phyloP scores from a whole-genome alignment of 768 basidiomycete genomes.

The Termitomyces sp. region DNA sequence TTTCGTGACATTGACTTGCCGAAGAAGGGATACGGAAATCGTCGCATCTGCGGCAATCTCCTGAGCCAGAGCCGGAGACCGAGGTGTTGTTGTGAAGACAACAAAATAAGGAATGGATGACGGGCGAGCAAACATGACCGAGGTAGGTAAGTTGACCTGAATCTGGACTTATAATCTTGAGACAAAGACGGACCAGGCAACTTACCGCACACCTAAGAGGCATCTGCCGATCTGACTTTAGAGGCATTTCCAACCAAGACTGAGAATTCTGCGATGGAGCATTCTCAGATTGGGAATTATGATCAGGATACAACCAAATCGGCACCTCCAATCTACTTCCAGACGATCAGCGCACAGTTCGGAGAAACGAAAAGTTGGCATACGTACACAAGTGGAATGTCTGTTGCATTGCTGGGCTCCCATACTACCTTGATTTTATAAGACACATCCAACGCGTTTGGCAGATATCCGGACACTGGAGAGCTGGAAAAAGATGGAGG shows the following conservation, averaged over 20 bases:
- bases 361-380: neutral
- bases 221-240: conserved; percentile 57
- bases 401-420: conserved; percentile 47
- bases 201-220: conserved; percentile 67
- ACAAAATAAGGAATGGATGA: conserved; percentile 69
- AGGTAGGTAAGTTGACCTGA: conserved; percentile 63
- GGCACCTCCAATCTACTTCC: conserved; percentile 57
- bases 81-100: conserved; percentile 63
- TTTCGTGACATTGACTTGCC: conserved; percentile 53
- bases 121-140: conserved; percentile 56
- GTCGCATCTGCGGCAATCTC: conserved; percentile 73
- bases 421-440: conserved; percentile 57
- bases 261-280: conserved; percentile 37
- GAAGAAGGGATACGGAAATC: conserved; percentile 61
- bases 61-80: conserved; percentile 47
- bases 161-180: neutral
- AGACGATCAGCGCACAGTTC: conserved; percentile 7
- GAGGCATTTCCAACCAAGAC: conserved; percentile 67
- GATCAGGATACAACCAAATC: conserved; percentile 55
- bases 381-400: conserved; percentile 46
- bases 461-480: conserved; percentile 21
- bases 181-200: conserved; percentile 9
- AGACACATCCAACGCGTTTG: conserved; percentile 35
- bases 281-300: conserved; percentile 56
- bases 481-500: conserved; percentile 54